Conservation (phyloP, 106 monocot genomes). For the Posidonia australis region DNA sequence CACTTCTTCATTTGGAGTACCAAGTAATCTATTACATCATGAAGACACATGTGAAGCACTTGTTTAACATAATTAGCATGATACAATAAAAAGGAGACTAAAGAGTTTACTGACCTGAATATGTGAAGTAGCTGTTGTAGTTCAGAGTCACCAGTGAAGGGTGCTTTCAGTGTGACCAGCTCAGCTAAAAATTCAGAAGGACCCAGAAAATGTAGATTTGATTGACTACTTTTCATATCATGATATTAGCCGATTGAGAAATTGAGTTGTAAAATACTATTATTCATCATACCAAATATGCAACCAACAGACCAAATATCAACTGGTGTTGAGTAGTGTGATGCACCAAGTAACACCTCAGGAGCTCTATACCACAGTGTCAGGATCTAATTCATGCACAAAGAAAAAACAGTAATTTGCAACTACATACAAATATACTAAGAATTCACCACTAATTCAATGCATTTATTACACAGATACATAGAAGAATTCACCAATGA, state of each 20-base stretch:
- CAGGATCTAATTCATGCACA: constrained; percentile 43
- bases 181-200: constrained; percentile 38
- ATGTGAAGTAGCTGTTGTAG: constrained; percentile 91
- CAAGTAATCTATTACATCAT: constrained; percentile 50
- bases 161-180: constrained; percentile 65
- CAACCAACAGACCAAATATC: constrained; percentile 86
- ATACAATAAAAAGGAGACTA: no score
- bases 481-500: no score
- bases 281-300: constrained; percentile 40
- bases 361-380: constrained; percentile 85
- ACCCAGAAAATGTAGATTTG: no score
- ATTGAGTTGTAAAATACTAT: no score
- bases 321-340: constrained; percentile 61
- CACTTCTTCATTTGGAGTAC: constrained; percentile 79
- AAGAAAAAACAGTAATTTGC: no score
- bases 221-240: no score
- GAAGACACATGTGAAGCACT: background rate
- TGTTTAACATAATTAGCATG: no score
- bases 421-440: no score
- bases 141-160: constrained; percentile 92
- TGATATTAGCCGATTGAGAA: no score
- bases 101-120: no score
- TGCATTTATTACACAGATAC: no score
- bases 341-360: constrained; percentile 60
- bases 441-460: no score